Evolutionary conservation across 192 early-diverging fungal species (phyloP), one percentile per base, ranked within the genome.

Genomic region (Phycomyces nitens): DNA sequence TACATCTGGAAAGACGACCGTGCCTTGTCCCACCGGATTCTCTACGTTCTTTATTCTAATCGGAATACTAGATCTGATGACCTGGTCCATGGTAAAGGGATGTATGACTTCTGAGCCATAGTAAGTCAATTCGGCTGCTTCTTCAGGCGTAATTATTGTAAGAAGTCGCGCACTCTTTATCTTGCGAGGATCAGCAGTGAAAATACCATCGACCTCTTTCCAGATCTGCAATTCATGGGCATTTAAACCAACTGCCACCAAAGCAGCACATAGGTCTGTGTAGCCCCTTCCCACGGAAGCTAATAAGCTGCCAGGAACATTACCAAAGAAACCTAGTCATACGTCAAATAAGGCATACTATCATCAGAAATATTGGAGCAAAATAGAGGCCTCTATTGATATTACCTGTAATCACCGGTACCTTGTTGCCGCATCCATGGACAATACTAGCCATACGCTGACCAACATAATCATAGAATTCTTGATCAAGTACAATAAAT

Each of bases 201-300:
- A 96, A 51, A 96, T 96, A 41, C 94, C 94, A 61, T 96, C 94
- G 3, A 96, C 94, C 61, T 96, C 94, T 76, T 96, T 96, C 92
- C 92, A 96, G 18, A 96, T 89, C 65, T 96, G 94, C 50, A 96
- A 78, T 69, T 96, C 94, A 14, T 82, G 74, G 3, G 93, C 92
- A 21, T 79, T 66, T 15, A 92, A 66, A 2, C 83, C 94, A 10
- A 95, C 94, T 2, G 94, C 89, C 42, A 88, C 77, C 53, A 96
- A 82, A 2, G 94, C 94, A 26, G 94, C 94, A 12, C 93, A 94
- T 62, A 96, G 80, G 60, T 96, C 94, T 0, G 94, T 96, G 76
- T 96, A 96, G 1, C 94, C 94, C 44, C 93, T 88, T 12, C 94
- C 94, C 60, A 96, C 89, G 74, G 89, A 91, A 51, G 82, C 76